These are phyloP conservation scores for Crithidia mellificae DNA, from an alignment of 208 protist genomes.

Conservation along the genomic window DNA sequence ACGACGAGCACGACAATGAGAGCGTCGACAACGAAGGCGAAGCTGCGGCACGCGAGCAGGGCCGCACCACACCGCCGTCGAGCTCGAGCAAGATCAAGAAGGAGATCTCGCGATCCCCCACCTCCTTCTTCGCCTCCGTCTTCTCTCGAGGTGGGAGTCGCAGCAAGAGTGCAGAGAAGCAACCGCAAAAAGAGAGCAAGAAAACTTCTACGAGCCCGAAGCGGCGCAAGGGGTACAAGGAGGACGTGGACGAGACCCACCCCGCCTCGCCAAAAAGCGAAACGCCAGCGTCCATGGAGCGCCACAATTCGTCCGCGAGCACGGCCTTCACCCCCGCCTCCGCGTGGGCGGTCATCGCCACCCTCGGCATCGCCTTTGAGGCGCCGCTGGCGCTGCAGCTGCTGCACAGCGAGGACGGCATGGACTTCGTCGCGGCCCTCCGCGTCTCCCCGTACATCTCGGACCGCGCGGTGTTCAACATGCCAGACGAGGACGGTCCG, in stretches of 20 bases:
- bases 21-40: not conserved
- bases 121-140: slow-evolving; percentile 13
- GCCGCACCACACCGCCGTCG: not conserved
- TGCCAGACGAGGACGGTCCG: slow-evolving; percentile 12
- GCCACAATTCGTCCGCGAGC: not conserved
- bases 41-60: not conserved
- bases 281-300: not conserved
- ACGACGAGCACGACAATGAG: slow-evolving; percentile 13
- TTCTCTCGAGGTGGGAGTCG: not conserved
- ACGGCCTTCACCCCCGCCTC: not conserved
- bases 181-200: too few relatives aligned
- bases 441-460: slow-evolving; percentile 12
- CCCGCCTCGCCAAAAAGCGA: not conserved
- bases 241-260: slow-evolving; percentile 18
- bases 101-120: not conserved
- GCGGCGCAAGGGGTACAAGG: not conserved
- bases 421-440: slow-evolving; percentile 26
- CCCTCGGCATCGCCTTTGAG: slow-evolving; percentile 32
- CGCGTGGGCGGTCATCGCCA: slow-evolving; percentile 21
- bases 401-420: slow-evolving; percentile 18
- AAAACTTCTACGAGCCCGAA: not conserved
- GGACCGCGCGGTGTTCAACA: slow-evolving; percentile 13
- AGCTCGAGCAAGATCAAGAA: not conserved
- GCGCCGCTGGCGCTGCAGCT: slow-evolving; percentile 37
- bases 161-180: not conserved